phyloP scores from a whole-genome alignment of 306 rosid species.

The Pueraria montana region DNA sequence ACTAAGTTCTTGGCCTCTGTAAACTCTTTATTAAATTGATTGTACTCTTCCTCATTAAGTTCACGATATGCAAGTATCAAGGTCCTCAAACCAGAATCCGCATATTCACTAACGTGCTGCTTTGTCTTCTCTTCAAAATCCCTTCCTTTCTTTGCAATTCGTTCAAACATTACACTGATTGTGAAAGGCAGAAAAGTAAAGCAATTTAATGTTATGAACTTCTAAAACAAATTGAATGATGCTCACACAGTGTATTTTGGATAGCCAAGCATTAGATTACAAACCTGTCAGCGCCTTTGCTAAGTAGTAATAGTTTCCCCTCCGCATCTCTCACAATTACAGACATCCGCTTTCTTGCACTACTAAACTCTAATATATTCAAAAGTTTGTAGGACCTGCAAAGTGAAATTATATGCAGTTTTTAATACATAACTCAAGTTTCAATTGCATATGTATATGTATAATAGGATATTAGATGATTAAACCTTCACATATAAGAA shows the following conservation, averaged over 20 bases:
- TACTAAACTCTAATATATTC: conserved; percentile 84
- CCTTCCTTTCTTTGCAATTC: conserved; percentile 80
- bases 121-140: conserved; percentile 83
- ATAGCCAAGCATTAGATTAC: conserved; percentile 47
- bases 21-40: conserved; percentile 65
- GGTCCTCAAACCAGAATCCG: conserved; percentile 99
- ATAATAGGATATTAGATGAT: conserved; percentile 1
- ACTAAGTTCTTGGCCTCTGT: conserved; percentile 82
- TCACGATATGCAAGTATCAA: conserved; percentile 89
- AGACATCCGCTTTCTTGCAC: conserved; percentile 97
- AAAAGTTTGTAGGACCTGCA: conserved; percentile 81
- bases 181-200: conserved; percentile 38
- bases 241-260: conserved; percentile 19
- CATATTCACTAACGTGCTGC: conserved; percentile 81
- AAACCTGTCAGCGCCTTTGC: conserved; percentile 99
- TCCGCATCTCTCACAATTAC: conserved; percentile 76
- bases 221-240: conserved; percentile 11
- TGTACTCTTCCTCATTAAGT: conserved; percentile 75
- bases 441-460: conserved; percentile 1
- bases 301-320: conserved; percentile 77
- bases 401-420: conserved; percentile 28
- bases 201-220: conserved; percentile 33
- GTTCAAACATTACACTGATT: conserved; percentile 94
- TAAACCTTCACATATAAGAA: conserved; percentile 28
- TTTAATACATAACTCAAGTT: conserved; percentile 39